Percentiles rank a stretch among this genome's conserved stretches.
These are phyloP conservation scores for Ceriops tagal DNA, from an alignment of 345 rosid species.

Conservation along the genomic window DNA sequence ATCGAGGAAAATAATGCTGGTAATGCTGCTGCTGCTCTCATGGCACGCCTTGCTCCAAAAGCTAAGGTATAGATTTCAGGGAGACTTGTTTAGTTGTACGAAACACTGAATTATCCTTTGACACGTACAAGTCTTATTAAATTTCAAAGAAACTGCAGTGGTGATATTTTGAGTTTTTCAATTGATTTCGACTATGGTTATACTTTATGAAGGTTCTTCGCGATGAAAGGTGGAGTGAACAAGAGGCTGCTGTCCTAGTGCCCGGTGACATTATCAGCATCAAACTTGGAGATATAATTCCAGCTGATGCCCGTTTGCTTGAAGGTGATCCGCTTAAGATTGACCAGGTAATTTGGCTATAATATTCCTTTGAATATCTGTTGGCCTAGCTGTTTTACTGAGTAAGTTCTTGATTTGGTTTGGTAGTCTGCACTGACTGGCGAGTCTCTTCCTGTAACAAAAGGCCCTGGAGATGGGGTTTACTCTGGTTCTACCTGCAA, in stretches of 20 bases:
- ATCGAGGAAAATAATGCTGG: slow-evolving; percentile 98
- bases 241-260: slow-evolving; percentile 82
- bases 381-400: slow-evolving; percentile 12
- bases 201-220: slow-evolving; percentile 68
- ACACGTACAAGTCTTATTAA: neutral
- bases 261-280: slow-evolving; percentile 90
- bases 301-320: slow-evolving; percentile 95
- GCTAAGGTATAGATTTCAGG: slow-evolving; percentile 58
- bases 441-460: slow-evolving; percentile 96
- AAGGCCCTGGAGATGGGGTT: slow-evolving; percentile 94
- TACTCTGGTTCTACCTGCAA: slow-evolving; percentile 98
- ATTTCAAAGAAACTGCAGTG: neutral
- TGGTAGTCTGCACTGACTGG: slow-evolving; percentile 95
- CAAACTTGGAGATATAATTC: slow-evolving; percentile 92
- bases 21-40: slow-evolving; percentile 95
- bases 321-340: slow-evolving; percentile 96
- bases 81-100: neutral
- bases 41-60: slow-evolving; percentile 96
- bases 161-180: neutral
- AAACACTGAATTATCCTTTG: neutral
- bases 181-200: slow-evolving; percentile 6
- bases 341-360: slow-evolving; percentile 61
- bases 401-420: slow-evolving; percentile 8
- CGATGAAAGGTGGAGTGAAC: slow-evolving; percentile 94
- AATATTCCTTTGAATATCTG: slow-evolving; percentile 1